These are phyloP conservation scores for Suillus spraguei DNA, from an alignment of 768 basidiomycete genomes.

Conservation along the genomic window DNA sequence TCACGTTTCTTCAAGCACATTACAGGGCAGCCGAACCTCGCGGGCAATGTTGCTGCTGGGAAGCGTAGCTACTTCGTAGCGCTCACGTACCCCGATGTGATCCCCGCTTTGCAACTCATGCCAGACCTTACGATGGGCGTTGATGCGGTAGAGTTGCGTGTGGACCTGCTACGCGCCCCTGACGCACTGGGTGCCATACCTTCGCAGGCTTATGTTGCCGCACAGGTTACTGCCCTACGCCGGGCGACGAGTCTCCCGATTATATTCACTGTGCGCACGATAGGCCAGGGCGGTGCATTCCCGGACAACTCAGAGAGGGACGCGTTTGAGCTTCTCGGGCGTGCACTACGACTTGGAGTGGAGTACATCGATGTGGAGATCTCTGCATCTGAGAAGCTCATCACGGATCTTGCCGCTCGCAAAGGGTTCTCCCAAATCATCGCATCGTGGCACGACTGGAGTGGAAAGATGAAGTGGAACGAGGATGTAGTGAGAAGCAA, in stretches of 20 bases:
- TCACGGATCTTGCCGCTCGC: constrained; percentile 56
- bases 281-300: constrained; percentile 89
- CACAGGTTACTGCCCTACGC: constrained; percentile 80
- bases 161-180: constrained; percentile 74
- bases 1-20: constrained; percentile 89
- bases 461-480: constrained; percentile 82
- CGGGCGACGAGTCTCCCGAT: constrained; percentile 80
- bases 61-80: constrained; percentile 90
- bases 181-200: constrained; percentile 61
- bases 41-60: constrained; percentile 51
- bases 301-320: constrained; percentile 76
- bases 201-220: constrained; percentile 68
- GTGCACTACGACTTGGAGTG: constrained; percentile 80
- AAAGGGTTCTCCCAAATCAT: constrained; percentile 83
- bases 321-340: constrained; percentile 71
- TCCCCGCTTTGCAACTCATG: constrained; percentile 64
- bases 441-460: constrained; percentile 96
- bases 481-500: constrained; percentile 65
- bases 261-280: constrained; percentile 88
- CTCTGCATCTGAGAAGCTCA: constrained; percentile 62
- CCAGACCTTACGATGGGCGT: constrained; percentile 79
- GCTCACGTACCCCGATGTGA: constrained; percentile 89
- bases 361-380: constrained; percentile 96
- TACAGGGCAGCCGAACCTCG: constrained; percentile 71
- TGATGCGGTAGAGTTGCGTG: constrained; percentile 93